Base-by-base conservation (phyloP, 192 early-diverging fungal species). In the Rhizophlyctis rosea region DNA sequence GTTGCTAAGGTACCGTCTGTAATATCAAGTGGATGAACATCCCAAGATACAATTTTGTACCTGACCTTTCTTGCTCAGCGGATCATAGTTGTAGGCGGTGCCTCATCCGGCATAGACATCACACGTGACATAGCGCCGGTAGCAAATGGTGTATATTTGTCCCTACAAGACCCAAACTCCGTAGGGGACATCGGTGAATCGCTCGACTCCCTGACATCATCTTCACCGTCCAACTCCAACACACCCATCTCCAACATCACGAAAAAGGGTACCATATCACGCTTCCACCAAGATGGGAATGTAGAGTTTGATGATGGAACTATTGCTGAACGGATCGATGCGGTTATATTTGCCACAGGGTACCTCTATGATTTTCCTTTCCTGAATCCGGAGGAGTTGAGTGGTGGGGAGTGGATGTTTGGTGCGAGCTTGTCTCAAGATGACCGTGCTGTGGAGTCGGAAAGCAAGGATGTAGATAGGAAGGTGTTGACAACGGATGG, bases 311-410 rank as follows among this genome's bases (percentile, higher is more conserved):
- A 55, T 39, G 59, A 62, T 50, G 39, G 48, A 29, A 29, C 49
- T 14, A 24, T 11, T 27, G n/a, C 31, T 39, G 53, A 44, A 21
- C 62, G 23, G 21, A 67, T 73, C 0, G 81, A 88, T 54, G 34
- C 33, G 9, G 68, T 90, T 23, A 70, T 90, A 0, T 83, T 77
- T 50, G 87, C 83, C 25, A 90, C 89, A 0, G 89, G 89, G 0
- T 90, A 87, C 59, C 56, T 78, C 0, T 85, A 77, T 33, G 67
- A 65, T 1, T 84, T 74, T 62, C 87, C 87, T 28, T 90, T 89
- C 57, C 47, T 87, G 0, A 47, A 57, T 44, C 18, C 39, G 39
- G 18, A 44, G 39, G 18, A 7, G 39, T 44, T 44, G 39, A n/a
- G n/a, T n/a, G n/a, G n/a, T n/a, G n/a, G n/a, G n/a, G n/a, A n/a